Evolutionary conservation across 495 filamentous ascomycete species (phyloP).

Genomic region (Penicillium cinerascens): DNA sequence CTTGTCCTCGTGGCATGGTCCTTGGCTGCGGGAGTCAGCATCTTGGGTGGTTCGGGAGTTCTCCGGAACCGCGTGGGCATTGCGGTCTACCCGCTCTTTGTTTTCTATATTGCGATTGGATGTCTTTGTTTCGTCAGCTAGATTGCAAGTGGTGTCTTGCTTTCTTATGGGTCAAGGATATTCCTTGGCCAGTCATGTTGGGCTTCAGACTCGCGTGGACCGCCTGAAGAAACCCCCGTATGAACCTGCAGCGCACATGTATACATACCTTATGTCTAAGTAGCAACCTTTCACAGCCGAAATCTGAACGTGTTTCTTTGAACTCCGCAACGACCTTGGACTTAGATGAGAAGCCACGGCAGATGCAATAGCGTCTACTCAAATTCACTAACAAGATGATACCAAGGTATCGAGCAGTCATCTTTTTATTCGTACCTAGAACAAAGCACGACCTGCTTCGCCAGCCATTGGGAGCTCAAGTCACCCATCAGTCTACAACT

Average conservation of each 20-base stretch:
- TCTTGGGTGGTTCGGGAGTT: conserved; percentile 90
- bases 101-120: conserved; percentile 90
- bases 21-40: conserved; percentile 93
- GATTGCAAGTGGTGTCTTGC: conserved; percentile 4
- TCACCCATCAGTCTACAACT: no score
- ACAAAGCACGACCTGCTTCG: no score
- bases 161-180: neutral
- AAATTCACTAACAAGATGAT: no score
- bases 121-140: conserved; percentile 97
- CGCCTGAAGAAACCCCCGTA: neutral
- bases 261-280: conserved; percentile 8
- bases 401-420: no score
- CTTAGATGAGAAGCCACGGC: no score
- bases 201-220: neutral
- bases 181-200: neutral
- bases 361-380: no score
- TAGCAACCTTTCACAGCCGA: no score
- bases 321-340: no score
- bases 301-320: no score
- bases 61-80: conserved; percentile 91
- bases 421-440: no score
- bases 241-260: conserved; percentile 8
- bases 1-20: conserved; percentile 88
- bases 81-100: conserved; percentile 92
- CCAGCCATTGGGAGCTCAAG: no score